Evolutionary conservation across 2,329 filamentous ascomycete species (phyloP).

Genomic region (Boeremia exigua): DNA sequence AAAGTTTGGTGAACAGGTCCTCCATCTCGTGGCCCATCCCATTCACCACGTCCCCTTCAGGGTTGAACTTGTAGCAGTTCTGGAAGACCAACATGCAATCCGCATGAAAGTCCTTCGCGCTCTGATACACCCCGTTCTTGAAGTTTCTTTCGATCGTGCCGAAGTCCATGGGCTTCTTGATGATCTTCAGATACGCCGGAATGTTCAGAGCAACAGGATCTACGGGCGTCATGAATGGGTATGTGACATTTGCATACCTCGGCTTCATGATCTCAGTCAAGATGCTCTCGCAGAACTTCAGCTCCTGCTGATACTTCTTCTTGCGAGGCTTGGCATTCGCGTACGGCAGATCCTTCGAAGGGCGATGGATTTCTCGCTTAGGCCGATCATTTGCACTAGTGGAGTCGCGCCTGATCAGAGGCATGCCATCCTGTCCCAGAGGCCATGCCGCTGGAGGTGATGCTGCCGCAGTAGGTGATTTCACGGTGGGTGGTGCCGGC

Average conservation of each 20-base stretch:
- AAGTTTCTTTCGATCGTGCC: conserved; percentile 81
- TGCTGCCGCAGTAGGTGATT: conserved; percentile 53
- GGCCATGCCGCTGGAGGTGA: conserved; percentile 68
- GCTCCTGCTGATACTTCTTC: conserved; percentile 86
- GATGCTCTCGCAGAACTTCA: conserved; percentile 87
- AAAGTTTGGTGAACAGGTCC: conserved; percentile 74
- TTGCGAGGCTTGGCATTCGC: conserved; percentile 81
- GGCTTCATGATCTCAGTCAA: conserved; percentile 77
- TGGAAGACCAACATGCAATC: conserved; percentile 83
- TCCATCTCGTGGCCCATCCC: conserved; percentile 74
- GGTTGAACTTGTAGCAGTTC: conserved; percentile 94
- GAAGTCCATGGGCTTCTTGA: conserved; percentile 97
- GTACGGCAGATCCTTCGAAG: conserved; percentile 90
- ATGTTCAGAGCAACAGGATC: conserved; percentile 95
- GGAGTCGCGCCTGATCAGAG: conserved; percentile 84
- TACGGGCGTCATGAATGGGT: conserved; percentile 81
- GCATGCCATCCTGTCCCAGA: conserved; percentile 76
- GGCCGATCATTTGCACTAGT: conserved; percentile 79
- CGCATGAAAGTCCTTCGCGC: conserved; percentile 81
- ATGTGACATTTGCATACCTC: conserved; percentile 71
- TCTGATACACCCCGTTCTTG: conserved; percentile 77
- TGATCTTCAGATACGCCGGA: conserved; percentile 87
- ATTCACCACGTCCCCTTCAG: conserved; percentile 76
- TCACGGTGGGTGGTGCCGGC: conserved; percentile 50
- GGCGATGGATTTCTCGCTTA: conserved; percentile 91